Percentiles rank a stretch among this genome's conserved stretches.
These are phyloP conservation scores for Serendipita vermifera DNA, from an alignment of 768 basidiomycete species.

Conservation along the genomic window DNA sequence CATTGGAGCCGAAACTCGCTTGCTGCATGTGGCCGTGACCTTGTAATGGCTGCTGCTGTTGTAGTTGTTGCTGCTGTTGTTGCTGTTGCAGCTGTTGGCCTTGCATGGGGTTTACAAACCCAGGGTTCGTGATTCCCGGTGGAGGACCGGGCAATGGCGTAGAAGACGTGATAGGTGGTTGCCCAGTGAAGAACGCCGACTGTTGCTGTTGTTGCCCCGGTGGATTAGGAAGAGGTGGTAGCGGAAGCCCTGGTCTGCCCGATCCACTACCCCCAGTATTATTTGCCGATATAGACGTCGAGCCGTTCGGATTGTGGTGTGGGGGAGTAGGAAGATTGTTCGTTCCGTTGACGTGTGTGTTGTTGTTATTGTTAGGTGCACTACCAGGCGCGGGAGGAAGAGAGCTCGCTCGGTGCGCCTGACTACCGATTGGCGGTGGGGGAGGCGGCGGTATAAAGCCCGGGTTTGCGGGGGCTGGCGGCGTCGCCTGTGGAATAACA, in stretches of 20 bases:
- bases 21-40: too few relatives aligned
- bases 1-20: too few relatives aligned
- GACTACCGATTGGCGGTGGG: constrained; percentile 7
- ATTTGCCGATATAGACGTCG: neutral
- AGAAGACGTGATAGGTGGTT: neutral
- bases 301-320: neutral
- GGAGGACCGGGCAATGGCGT: neutral
- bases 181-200: neutral
- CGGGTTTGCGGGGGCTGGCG: too few relatives aligned
- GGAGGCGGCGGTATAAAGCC: neutral
- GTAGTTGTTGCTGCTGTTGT: too few relatives aligned
- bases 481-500: too few relatives aligned
- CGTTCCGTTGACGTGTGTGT: neutral
- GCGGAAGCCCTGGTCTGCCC: neutral
- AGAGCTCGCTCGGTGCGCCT: neutral
- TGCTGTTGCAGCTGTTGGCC: too few relatives aligned
- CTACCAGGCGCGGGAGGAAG: neutral
- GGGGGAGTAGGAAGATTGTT: neutral
- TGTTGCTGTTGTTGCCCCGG: neutral
- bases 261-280: constrained; percentile 2
- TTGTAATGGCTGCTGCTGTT: too few relatives aligned
- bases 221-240: constrained; percentile 7
- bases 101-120: too few relatives aligned
- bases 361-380: neutral
- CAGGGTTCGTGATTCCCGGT: neutral